Evolutionary conservation across 768 basidiomycete species (phyloP).

Genomic region (Suillus brevipes): DNA sequence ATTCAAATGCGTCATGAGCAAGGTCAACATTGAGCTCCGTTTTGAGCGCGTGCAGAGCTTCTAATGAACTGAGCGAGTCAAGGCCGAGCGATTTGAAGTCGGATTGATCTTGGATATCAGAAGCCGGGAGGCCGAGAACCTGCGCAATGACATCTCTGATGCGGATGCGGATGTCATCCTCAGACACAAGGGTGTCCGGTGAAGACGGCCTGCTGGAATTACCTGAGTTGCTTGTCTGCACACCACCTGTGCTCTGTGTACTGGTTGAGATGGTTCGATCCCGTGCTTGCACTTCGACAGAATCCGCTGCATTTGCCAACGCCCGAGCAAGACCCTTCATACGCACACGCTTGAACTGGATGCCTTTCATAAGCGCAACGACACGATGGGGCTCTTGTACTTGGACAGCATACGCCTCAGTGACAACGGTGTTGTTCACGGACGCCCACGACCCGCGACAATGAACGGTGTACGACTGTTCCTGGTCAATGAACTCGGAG

Average conservation of each 20-base stretch:
- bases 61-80: conserved; percentile 69
- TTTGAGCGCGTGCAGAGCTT: conserved; percentile 51
- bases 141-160: conserved; percentile 45
- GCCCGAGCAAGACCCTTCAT: conserved; percentile 49
- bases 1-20: conserved; percentile 44
- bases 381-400: conserved; percentile 38
- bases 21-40: conserved; percentile 43
- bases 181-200: conserved; percentile 42
- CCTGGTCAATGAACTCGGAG: conserved; percentile 40
- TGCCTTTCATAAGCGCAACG: conserved; percentile 56
- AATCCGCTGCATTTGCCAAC: conserved; percentile 38
- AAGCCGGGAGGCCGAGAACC: conserved; percentile 36
- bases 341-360: conserved; percentile 58
- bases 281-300: conserved; percentile 12
- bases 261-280: conserved; percentile 30
- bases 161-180: conserved; percentile 20
- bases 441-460: conserved; percentile 47
- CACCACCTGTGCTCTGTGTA: conserved; percentile 18
- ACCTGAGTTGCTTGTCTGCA: conserved; percentile 10
- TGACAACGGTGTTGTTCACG: conserved; percentile 45
- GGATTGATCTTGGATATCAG: conserved; percentile 41
- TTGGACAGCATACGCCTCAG: conserved; percentile 53
- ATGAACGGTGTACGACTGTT: conserved; percentile 49
- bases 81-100: conserved; percentile 57
- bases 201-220: conserved; percentile 29